Conservation (phyloP, 176 grass and related monocot genomes). For the Lolium perenne region DNA sequence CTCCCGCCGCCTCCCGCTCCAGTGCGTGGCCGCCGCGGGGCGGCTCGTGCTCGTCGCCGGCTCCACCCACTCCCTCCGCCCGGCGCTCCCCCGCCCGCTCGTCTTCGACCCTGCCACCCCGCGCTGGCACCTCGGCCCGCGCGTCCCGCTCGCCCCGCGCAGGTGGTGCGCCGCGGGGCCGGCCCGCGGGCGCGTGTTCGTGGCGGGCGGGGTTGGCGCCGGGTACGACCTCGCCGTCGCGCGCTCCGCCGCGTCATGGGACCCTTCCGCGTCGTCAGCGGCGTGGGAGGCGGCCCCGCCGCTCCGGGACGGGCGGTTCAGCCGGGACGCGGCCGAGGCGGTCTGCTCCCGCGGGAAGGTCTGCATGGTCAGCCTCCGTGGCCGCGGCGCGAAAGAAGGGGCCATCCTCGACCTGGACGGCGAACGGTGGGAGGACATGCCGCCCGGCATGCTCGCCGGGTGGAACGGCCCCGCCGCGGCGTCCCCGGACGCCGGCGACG, state of each 20-base stretch:
- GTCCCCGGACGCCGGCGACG: neutral
- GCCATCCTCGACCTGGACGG: conserved; percentile 57
- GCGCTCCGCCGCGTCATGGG: conserved; percentile 57
- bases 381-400: conserved; percentile 67
- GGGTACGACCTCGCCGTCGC: conserved; percentile 63
- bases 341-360: conserved; percentile 75
- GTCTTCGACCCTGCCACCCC: conserved; percentile 60
- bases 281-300: conserved; percentile 69
- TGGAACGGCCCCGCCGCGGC: conserved; percentile 70
- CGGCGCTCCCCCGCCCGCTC: conserved; percentile 68
- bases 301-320: conserved; percentile 70
- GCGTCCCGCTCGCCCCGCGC: conserved; percentile 69
- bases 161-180: conserved; percentile 76
- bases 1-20: conserved; percentile 71
- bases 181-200: conserved; percentile 57
- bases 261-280: conserved; percentile 27
- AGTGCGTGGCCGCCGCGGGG: conserved; percentile 48
- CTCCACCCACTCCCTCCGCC: conserved; percentile 60
- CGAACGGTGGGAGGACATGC: conserved; percentile 81
- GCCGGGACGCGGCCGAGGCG: conserved; percentile 68
- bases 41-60: conserved; percentile 65
- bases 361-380: conserved; percentile 80
- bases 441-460: conserved; percentile 66
- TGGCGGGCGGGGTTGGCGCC: conserved; percentile 65
- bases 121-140: conserved; percentile 58